Evolutionary conservation across 805 yeast species (phyloP).

Genomic region (Torulaspora franciscae): DNA sequence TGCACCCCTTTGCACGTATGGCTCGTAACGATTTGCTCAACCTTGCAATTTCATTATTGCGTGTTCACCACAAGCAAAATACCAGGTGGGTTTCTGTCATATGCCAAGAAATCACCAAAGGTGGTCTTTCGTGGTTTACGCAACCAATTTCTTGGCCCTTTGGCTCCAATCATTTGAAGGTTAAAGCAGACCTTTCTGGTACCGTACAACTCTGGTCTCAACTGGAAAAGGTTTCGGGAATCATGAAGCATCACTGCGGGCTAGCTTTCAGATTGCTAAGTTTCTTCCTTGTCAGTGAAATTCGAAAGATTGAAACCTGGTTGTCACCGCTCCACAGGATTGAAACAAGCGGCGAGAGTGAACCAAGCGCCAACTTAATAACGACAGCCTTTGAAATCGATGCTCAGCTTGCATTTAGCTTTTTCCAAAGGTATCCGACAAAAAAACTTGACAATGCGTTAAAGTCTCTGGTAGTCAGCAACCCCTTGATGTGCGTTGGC

Average conservation of each 20-base stretch:
- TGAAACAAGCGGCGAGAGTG: conserved; percentile 36
- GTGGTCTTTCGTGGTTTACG: conserved; percentile 75
- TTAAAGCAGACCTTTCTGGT: conserved; percentile 60
- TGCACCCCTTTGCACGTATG: conserved; percentile 77
- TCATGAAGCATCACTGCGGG: conserved; percentile 34
- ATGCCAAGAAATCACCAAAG: conserved; percentile 49
- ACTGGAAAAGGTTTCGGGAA: conserved; percentile 17
- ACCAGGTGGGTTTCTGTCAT: conserved; percentile 45
- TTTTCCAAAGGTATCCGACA: conserved; percentile 52
- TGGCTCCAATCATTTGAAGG: conserved; percentile 73
- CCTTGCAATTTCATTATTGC: conserved; percentile 62
- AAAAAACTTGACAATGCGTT: conserved; percentile 34
- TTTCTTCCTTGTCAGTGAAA: conserved; percentile 70
- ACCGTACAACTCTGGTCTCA: conserved; percentile 46
- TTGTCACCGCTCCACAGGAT: conserved; percentile 41
- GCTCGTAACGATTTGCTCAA: conserved; percentile 68
- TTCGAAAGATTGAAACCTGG: conserved; percentile 72
- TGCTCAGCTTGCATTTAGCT: conserved; percentile 67
- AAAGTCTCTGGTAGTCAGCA: conserved; percentile 42
- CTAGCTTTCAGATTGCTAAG: conserved; percentile 51
- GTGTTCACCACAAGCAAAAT: conserved; percentile 47
- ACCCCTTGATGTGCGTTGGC: conserved; percentile 48
- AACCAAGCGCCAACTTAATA: conserved; percentile 37
- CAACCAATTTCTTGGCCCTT: conserved; percentile 64
- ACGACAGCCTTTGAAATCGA: conserved; percentile 56